Evolutionary conservation across 495 filamentous ascomycete genomes (phyloP), one percentile per base, ranked within the genome.

Genomic region (Bacidia rubella): DNA sequence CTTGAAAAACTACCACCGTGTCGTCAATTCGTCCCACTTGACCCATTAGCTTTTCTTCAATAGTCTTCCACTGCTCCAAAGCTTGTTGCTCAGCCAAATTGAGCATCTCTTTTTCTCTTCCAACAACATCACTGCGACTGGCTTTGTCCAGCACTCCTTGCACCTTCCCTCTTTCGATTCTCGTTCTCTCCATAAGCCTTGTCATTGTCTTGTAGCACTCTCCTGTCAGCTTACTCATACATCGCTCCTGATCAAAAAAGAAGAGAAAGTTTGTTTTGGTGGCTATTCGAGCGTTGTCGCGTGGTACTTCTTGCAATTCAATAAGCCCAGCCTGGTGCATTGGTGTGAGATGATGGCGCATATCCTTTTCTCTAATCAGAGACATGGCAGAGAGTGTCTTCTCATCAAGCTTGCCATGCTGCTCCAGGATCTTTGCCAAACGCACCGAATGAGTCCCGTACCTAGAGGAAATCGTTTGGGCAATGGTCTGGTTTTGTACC

Each of bases 361-460:
- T 72, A 43, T 92, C 82, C 49, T 85, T 82, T 60, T 87, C 83
- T 22, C 78, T 79, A 56, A 94, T 76, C 52, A 97, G 73, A 51
- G 80, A 82, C 52, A 86, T 71, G 32, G 79, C 78, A 25, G 81
- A 76, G 9, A 95, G 68, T 38, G 81, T 79, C 62, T 92, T 94
- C 63, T 99, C 92, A 54, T 95, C 90, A 15, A 96, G 70, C 65
- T 90, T 93, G 21, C 92, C 93, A 59, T 88, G 86, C 47, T 80
- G 80, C 40, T 83, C 77, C 15, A 97, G 77, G 38, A 97, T 85
- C 23, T 85, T 82, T 43, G 86, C 71, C 3, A 97, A 73, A 3
- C 90, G 85, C 2, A 83, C 71, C 2, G 86, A 88, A 45, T 80
- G 71, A 17, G 76, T 72, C n/a, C 85, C 89, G 49, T 84, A 89